A percentile compares a stretch with the other conserved stretches of the same genome.
phyloP scores from a whole-genome alignment of 176 grass and related monocot species.

The Oryza nivara region DNA sequence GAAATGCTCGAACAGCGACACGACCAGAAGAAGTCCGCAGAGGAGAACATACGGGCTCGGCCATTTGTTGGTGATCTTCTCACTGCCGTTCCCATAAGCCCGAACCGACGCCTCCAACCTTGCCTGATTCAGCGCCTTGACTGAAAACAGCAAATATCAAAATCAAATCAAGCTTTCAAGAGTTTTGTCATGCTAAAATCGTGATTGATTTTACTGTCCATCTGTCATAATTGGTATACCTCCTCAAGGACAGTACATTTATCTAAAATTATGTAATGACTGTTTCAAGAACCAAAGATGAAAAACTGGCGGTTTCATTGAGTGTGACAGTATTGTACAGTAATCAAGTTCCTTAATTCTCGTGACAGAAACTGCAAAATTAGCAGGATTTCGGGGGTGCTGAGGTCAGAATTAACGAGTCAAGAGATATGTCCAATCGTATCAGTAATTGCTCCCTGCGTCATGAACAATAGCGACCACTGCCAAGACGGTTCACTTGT shows the following conservation, averaged over 20 bases:
- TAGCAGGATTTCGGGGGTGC: not conserved
- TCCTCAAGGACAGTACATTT: no score
- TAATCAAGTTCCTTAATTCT: not conserved
- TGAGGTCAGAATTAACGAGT: not conserved
- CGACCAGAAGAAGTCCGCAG: constrained; percentile 56
- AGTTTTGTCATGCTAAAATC: not conserved
- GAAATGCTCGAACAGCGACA: constrained; percentile 76
- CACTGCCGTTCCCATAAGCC: constrained; percentile 52
- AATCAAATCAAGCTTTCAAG: not conserved
- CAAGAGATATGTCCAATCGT: constrained; percentile 1
- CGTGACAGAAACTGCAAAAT: not conserved
- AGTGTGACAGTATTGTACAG: not conserved
- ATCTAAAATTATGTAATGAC: not conserved
- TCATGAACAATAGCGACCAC: not conserved
- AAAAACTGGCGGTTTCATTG: not conserved
- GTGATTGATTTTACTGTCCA: no score
- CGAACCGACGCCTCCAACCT: constrained; percentile 82
- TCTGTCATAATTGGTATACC: no score
- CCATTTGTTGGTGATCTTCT: constrained; percentile 69
- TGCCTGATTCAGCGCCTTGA: constrained; percentile 79
- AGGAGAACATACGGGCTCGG: constrained; percentile 78
- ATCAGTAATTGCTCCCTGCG: not conserved
- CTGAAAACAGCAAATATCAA: constrained; percentile 47
- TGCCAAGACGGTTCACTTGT: not conserved
- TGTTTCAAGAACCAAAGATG: not conserved